phyloP scores from a whole-genome alignment of 2,329 filamentous ascomycete species.

The Xylaria arbuscula region DNA sequence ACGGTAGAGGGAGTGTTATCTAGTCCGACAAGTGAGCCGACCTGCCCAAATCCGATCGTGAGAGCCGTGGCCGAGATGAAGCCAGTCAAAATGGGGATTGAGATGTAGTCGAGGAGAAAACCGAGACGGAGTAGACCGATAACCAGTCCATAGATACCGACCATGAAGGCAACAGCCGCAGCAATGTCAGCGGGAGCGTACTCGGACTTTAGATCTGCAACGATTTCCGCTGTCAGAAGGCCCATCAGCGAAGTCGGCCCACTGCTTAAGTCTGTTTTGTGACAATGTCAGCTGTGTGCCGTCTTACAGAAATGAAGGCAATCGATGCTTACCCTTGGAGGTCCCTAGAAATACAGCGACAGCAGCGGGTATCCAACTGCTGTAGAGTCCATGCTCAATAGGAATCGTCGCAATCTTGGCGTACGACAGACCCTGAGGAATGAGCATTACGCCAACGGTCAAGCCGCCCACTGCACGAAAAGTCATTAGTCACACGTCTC shows the following conservation, averaged over 20 bases:
- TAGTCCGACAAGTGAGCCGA: slow-evolving; percentile 69
- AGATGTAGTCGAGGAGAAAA: slow-evolving; percentile 74
- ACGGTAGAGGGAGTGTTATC: slow-evolving; percentile 61
- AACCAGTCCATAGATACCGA: slow-evolving; percentile 69
- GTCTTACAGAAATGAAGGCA: not conserved
- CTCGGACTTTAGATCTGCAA: slow-evolving; percentile 63
- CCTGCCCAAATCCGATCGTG: slow-evolving; percentile 73
- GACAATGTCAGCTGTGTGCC: slow-evolving; percentile 50
- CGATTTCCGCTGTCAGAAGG: slow-evolving; percentile 70
- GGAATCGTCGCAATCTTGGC: slow-evolving; percentile 71
- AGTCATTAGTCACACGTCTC: slow-evolving; percentile 24
- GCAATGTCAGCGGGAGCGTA: slow-evolving; percentile 67
- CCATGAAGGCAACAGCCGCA: slow-evolving; percentile 70
- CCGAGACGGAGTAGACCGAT: slow-evolving; percentile 72
- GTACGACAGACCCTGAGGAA: slow-evolving; percentile 71
- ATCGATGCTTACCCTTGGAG: slow-evolving; percentile 62
- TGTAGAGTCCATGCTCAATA: slow-evolving; percentile 69
- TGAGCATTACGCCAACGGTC: slow-evolving; percentile 69
- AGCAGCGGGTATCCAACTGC: slow-evolving; percentile 67
- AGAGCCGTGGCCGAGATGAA: slow-evolving; percentile 75
- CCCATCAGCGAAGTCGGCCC: slow-evolving; percentile 74
- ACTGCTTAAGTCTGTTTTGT: slow-evolving; percentile 64
- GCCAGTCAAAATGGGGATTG: slow-evolving; percentile 70
- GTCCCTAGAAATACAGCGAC: slow-evolving; percentile 71
- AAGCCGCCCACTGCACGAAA: slow-evolving; percentile 61